Evolutionary conservation across 768 basidiomycete species (phyloP), one percentile per base, ranked within the genome.

Genomic region (Pisolithus orientalis): DNA sequence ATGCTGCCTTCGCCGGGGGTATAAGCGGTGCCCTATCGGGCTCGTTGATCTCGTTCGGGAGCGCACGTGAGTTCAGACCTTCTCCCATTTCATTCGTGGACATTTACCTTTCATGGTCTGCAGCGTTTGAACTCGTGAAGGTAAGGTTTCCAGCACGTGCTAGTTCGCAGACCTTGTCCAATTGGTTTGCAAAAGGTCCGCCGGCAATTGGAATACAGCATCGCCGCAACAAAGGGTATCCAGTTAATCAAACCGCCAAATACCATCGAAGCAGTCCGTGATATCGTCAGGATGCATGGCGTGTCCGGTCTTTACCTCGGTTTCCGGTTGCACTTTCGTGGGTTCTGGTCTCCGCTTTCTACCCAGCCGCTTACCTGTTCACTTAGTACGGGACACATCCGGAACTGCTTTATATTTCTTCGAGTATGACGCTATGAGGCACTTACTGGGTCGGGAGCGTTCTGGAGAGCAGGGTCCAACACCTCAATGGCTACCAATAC

Each of bases 41-140:
- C 9, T 85, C 91, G 7, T 71, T 94, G 44, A 94, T 96, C 51
- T 92, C 89, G 21, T 83, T 93, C 61, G 85, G 84, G 50, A 92
- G 90, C 74, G 85, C 90, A 57, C 94, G 90, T 93, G 67, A 71
- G 88, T 87, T 37, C 50, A 44, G 21, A 9, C 28, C 48, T 39
- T 51, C 39, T 21, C 42, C 21, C 49, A 17, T 17, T 39, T 45
- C 11, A 17, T 31, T 24, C 55, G n/a, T 47, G 44, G 39, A 77
- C 46, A 52, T 5, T 31, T 7, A 40, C 45, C 34, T 31, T 21
- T 50, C 45, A 2, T 29, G 6, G 31, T 24, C 43, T 29, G 51
- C 40, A 81, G 90, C 94, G 44, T 97, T 97, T 62, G 94, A 97
- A 69, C 85, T 97, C 38, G 91, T 97, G 64, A 97, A 97, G 79